Conservation (phyloP, 306 rosid species). For the Fragaria ananassa region DNA sequence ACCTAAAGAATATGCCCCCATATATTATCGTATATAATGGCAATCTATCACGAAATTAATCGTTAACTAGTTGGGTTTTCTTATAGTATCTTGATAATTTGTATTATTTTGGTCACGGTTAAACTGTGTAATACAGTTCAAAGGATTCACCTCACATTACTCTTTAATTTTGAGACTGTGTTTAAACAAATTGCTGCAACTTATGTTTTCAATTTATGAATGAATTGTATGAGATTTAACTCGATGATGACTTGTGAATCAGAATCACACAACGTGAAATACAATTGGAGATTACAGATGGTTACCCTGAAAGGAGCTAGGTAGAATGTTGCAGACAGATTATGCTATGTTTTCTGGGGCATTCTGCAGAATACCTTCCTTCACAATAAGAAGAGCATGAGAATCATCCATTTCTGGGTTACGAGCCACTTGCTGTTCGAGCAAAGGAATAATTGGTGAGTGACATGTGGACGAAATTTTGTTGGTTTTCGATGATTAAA, state of each 20-base stretch:
- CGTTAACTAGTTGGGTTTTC: not conserved
- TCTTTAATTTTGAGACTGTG: no score
- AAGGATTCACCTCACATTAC: no score
- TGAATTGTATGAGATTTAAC: not conserved
- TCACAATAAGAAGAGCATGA: not conserved
- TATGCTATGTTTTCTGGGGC: not conserved
- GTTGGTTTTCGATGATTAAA: conserved; percentile 11
- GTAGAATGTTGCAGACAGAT: not conserved
- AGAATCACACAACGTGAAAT: not conserved
- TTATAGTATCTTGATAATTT: no score
- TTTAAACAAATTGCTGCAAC: not conserved
- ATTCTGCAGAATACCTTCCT: not conserved
- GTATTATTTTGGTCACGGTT: not conserved
- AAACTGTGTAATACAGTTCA: no score
- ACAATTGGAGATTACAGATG: not conserved
- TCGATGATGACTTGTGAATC: not conserved
- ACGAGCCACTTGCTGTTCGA: not conserved
- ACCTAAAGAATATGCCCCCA: not conserved
- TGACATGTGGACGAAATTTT: conserved; percentile 6
- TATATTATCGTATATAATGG: no score
- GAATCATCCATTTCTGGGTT: not conserved
- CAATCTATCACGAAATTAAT: not conserved
- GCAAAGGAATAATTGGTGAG: conserved; percentile 5
- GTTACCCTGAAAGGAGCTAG: not conserved
- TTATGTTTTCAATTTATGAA: not conserved